Base-by-base conservation (phyloP, 2,329 filamentous ascomycete species). In the Fusarium abutilonis region DNA sequence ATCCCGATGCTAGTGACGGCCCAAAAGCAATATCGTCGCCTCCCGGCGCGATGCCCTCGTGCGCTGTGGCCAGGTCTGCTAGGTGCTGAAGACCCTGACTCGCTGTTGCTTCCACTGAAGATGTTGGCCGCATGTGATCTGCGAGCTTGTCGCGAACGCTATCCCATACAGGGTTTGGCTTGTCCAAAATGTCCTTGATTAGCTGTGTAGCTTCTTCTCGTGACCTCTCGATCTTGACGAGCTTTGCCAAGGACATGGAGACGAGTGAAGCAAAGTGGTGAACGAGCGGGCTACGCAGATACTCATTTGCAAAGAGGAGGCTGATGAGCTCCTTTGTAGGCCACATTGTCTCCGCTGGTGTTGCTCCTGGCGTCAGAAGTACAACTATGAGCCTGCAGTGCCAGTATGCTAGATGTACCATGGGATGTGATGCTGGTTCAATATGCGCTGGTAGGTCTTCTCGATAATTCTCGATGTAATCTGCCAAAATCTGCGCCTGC, bases 321-420 rank as follows among this genome's bases (percentile, higher is more conserved):
- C 78, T 78, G 35, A 84, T 80, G 6, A 87, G 80, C 67, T 87
- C 83, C 57, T 81, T 80, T 23, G 85, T 85, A 6, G 86, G 83
- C 73, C 84, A 86, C 17, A 90, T 75, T 14, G 88, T 79, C 56
- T 89, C 83, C 2, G 79, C 76, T 0, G 85, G 79, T 36, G 83
- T 82, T 1, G 83, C 79, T 10, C 80, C 80, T 1, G 85, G 82
- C 34, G 83, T 84, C 50, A 88, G 78, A 3, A 90, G 80, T 47
- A 87, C 85, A 9, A 86, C 80, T 15, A 92, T 78, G 9, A 91
- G 79, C 59, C 87, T 85, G 64, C 85, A 82, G 72, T 91, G 88
- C 84, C 89, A 90, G 74, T 90, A 91, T 15, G 84, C 84, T 21
- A 92, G 79, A 65, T 89, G 85, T 3, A 91, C 79, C 29, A 89